A percentile compares a stretch with the other conserved stretches of the same genome.
Conservation (phyloP, 176 grass and related monocot species). For the Chloris gayana region DNA sequence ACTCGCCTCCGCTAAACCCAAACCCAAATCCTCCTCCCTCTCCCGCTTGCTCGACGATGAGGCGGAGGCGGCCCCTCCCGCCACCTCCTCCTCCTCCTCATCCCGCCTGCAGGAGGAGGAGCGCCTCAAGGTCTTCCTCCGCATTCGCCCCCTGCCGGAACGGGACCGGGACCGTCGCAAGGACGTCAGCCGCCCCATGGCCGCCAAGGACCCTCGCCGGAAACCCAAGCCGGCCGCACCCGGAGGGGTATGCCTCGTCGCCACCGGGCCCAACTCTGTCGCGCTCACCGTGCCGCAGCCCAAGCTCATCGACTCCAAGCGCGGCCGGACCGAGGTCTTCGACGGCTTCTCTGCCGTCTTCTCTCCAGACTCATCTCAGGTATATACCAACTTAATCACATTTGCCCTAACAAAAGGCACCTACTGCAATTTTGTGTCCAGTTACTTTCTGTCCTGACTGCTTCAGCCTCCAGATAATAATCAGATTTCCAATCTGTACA, state of each 20-base stretch:
- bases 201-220: slow-evolving; percentile 35
- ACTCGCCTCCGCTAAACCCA: slow-evolving; percentile 19
- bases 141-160: slow-evolving; percentile 63
- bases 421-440: not conserved
- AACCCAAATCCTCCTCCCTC: not conserved
- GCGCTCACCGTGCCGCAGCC: slow-evolving; percentile 65
- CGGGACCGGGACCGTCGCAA: slow-evolving; percentile 30
- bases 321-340: slow-evolving; percentile 67
- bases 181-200: slow-evolving; percentile 23
- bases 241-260: slow-evolving; percentile 51
- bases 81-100: not conserved
- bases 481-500: not conserved
- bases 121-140: slow-evolving; percentile 71
- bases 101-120: slow-evolving; percentile 12
- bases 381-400: slow-evolving; percentile 4
- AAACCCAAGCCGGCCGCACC: slow-evolving; percentile 14
- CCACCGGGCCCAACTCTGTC: slow-evolving; percentile 60
- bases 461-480: not conserved
- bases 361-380: slow-evolving; percentile 69
- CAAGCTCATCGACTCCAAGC: slow-evolving; percentile 57
- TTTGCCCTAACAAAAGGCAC: not conserved
- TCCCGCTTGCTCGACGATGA: slow-evolving; percentile 14
- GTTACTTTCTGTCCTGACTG: not conserved
- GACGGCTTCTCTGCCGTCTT: slow-evolving; percentile 86
- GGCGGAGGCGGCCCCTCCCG: not conserved